Percentiles rank a stretch among this genome's conserved stretches.
phyloP scores from a whole-genome alignment of 495 filamentous ascomycete genomes.

The Hyaloscypha bicolor region DNA sequence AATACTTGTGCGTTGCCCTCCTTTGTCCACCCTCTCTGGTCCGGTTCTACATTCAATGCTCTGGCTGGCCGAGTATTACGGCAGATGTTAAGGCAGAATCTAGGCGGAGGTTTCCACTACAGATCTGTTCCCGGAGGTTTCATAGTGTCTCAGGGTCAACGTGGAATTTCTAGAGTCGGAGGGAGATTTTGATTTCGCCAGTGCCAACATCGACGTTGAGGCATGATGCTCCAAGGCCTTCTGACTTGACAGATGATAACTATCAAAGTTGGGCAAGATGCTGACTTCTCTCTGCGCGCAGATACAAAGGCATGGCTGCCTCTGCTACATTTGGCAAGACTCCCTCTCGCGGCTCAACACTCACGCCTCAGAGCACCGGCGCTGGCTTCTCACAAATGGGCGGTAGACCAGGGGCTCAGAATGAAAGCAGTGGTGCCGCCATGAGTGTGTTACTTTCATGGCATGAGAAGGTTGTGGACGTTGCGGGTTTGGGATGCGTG shows the following conservation, averaged over 20 bases:
- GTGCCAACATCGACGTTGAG: no score
- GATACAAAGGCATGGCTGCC: conserved; percentile 86
- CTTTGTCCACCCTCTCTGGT: not conserved
- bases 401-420: conserved; percentile 59
- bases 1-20: conserved; percentile 61
- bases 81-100: not conserved
- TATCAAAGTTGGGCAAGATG: not conserved
- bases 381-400: conserved; percentile 75
- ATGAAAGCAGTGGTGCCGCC: conserved; percentile 77
- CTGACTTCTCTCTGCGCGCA: conserved; percentile 30
- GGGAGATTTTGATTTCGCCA: no score
- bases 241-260: conserved; percentile 15
- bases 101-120: no score
- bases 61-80: not conserved
- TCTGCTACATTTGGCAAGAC: conserved; percentile 30
- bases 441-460: conserved; percentile 95
- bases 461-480: conserved; percentile 94
- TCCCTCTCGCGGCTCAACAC: conserved; percentile 33
- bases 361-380: conserved; percentile 75
- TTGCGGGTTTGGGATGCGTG: conserved; percentile 85
- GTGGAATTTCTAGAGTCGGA: no score
- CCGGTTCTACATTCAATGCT: not conserved
- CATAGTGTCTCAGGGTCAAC: no score
- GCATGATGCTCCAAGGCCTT: not conserved
- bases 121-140: no score